phyloP scores from a whole-genome alignment of 2,329 filamentous ascomycete species.

The Alternaria incomplexa region DNA sequence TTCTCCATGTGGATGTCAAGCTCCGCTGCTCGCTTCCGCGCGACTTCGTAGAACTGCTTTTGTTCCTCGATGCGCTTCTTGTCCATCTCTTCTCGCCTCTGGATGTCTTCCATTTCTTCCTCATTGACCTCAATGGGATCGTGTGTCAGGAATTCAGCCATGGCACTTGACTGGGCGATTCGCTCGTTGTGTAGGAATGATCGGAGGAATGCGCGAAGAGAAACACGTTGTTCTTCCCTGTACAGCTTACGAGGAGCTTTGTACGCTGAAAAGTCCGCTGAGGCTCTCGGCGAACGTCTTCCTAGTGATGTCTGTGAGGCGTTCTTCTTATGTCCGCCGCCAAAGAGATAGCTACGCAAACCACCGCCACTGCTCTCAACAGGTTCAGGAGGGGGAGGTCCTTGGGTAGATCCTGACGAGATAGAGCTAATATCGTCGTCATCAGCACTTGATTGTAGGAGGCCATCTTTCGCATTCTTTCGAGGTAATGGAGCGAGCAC shows the following conservation, averaged over 20 bases:
- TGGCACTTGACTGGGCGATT: slow-evolving; percentile 80
- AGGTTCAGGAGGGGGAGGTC: slow-evolving; percentile 50
- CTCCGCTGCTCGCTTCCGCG: slow-evolving; percentile 85
- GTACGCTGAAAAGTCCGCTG: slow-evolving; percentile 39
- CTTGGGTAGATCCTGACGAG: slow-evolving; percentile 77
- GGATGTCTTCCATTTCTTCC: slow-evolving; percentile 83
- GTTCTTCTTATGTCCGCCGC: slow-evolving; percentile 50
- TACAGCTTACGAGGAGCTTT: slow-evolving; percentile 66
- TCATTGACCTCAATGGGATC: slow-evolving; percentile 77
- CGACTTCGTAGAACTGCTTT: slow-evolving; percentile 93
- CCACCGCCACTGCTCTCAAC: slow-evolving; percentile 47
- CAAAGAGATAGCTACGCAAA: slow-evolving; percentile 53
- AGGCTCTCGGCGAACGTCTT: slow-evolving; percentile 41
- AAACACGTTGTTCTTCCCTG: slow-evolving; percentile 89
- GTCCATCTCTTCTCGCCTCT: slow-evolving; percentile 80
- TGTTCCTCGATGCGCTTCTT: slow-evolving; percentile 91
- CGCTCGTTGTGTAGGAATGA: slow-evolving; percentile 83
- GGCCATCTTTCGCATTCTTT: slow-evolving; percentile 85
- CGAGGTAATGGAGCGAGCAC: slow-evolving; percentile 83
- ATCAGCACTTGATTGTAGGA: slow-evolving; percentile 61
- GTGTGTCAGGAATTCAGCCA: slow-evolving; percentile 80
- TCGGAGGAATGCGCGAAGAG: slow-evolving; percentile 87
- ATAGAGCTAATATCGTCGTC: slow-evolving; percentile 79
- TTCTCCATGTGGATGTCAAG: slow-evolving; percentile 97
- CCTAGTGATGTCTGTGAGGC: slow-evolving; percentile 49